Conservation (phyloP, 2,329 filamentous ascomycete species). For the Cercospora zeina region DNA sequence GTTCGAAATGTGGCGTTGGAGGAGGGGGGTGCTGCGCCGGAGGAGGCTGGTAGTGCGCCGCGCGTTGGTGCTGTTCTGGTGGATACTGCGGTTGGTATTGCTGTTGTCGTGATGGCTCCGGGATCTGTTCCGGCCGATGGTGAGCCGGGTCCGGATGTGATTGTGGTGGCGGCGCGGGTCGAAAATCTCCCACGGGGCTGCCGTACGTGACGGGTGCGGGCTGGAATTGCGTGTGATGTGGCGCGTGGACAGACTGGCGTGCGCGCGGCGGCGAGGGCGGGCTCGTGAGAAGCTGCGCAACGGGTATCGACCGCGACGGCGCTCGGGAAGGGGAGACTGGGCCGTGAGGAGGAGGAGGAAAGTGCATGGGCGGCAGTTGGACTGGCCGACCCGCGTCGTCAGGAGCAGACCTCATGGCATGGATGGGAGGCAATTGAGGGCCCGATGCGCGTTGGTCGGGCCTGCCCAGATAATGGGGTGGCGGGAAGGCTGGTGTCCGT, state of each 20-base stretch:
- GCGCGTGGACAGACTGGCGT: conserved; percentile 16
- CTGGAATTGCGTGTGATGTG: conserved; percentile 33
- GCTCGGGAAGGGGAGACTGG: conserved; percentile 26
- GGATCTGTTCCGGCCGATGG: conserved; percentile 27
- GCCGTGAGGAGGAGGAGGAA: conserved; percentile 41
- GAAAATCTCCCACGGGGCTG: conserved; percentile 20
- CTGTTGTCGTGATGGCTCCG: conserved; percentile 21
- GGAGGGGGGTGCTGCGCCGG: conserved; percentile 19
- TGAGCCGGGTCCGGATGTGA: conserved; percentile 3
- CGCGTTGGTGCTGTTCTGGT: conserved; percentile 13
- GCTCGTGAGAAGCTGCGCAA: conserved; percentile 33
- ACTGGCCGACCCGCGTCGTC: conserved; percentile 28
- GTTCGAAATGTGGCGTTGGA: conserved; percentile 15
- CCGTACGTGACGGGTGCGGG: conserved; percentile 18
- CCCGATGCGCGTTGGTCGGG: conserved; percentile 44
- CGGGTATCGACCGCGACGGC: conserved; percentile 28
- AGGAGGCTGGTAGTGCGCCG: too few species aligned
- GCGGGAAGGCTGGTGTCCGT: conserved; percentile 45
- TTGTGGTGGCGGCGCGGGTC: conserved; percentile 36
- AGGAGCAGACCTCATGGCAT: conserved; percentile 18
- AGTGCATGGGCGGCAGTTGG: conserved; percentile 43
- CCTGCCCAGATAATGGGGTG: conserved; percentile 44
- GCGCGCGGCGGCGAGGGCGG: conserved; percentile 39
- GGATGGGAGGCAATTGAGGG: conserved; percentile 42
- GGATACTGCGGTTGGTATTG: conserved; percentile 12